These are phyloP conservation scores for Wickerhamiella azymoides DNA, from an alignment of 805 yeast genomes.

Conservation along the genomic window DNA sequence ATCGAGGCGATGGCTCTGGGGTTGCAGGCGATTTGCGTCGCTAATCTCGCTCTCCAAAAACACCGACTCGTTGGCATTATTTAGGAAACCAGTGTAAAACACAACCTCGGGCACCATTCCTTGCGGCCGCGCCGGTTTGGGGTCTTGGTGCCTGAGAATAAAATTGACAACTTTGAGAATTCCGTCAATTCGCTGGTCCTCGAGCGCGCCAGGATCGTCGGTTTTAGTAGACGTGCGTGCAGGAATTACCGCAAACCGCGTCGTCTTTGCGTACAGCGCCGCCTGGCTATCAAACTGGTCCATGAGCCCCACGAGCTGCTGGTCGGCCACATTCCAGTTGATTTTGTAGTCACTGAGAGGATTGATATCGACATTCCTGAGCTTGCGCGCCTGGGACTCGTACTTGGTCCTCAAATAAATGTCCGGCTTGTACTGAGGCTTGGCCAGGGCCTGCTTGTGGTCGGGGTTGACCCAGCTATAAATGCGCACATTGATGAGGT, in stretches of 20 bases:
- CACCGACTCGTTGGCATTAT: constrained; percentile 45
- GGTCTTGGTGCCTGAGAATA: constrained; percentile 13
- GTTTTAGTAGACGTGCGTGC: constrained; percentile 21
- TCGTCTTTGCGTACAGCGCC: constrained; percentile 39
- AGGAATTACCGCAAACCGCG: constrained; percentile 79
- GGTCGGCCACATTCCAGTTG: constrained; percentile 91
- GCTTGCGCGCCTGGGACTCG: constrained; percentile 47
- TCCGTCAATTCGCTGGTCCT: constrained; percentile 90
- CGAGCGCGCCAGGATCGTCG: constrained; percentile 52
- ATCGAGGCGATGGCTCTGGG: constrained; percentile 15
- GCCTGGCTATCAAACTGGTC: constrained; percentile 43
- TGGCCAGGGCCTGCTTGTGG: not conserved
- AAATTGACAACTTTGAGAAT: constrained; percentile 24
- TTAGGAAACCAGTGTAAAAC: constrained; percentile 78
- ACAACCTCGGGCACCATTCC: constrained; percentile 20
- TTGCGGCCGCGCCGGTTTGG: not conserved
- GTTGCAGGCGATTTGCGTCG: not conserved
- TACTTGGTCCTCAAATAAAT: constrained; percentile 51
- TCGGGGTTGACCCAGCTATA: constrained; percentile 28
- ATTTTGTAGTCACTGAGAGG: constrained; percentile 27
- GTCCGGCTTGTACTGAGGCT: constrained; percentile 31
- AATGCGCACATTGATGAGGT: constrained; percentile 65
- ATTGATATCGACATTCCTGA: constrained; percentile 42
- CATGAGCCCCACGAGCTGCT: constrained; percentile 78
- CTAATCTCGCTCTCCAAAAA: constrained; percentile 26